Conservation (phyloP, 2,329 filamentous ascomycete genomes). For the Microascus cirrosus region DNA sequence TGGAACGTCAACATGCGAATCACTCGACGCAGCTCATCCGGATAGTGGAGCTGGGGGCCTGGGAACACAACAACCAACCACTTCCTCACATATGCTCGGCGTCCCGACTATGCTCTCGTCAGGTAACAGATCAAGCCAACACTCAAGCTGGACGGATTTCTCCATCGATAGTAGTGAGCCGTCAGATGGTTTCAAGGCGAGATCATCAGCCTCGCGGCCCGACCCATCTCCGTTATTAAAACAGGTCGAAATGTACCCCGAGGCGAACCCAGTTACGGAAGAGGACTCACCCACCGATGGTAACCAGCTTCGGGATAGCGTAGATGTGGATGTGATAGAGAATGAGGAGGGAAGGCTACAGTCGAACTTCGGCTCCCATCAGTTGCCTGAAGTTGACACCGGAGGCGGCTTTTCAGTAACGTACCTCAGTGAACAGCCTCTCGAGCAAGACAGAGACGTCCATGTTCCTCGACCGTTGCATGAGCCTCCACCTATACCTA, state of each 20-base stretch:
- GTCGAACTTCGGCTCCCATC: slow-evolving; percentile 14
- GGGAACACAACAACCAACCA: slow-evolving; percentile 12
- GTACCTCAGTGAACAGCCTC: slow-evolving; percentile 24
- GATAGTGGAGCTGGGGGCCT: slow-evolving; percentile 6
- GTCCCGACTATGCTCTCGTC: slow-evolving; percentile 32
- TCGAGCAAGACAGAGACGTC: slow-evolving; percentile 13
- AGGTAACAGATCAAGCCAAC: slow-evolving; percentile 38
- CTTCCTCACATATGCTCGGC: slow-evolving; percentile 31
- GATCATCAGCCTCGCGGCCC: not conserved
- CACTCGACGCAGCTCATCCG: slow-evolving; percentile 19
- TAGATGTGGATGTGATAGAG: not conserved
- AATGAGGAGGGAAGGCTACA: not conserved
- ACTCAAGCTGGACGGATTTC: slow-evolving; percentile 50
- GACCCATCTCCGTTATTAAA: slow-evolving; percentile 1
- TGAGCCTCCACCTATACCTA: slow-evolving; percentile 37
- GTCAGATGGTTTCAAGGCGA: not conserved
- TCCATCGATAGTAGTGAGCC: slow-evolving; percentile 40
- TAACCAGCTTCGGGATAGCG: not conserved
- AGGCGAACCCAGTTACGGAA: not conserved
- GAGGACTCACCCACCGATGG: not conserved
- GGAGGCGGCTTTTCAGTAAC: slow-evolving; percentile 38
- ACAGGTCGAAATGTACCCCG: not conserved
- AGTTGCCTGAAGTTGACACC: slow-evolving; percentile 39
- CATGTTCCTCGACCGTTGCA: slow-evolving; percentile 33
- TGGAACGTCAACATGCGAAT: slow-evolving; percentile 27